Conservation (phyloP, 2,329 filamentous ascomycete genomes). For the Ascocoryne sarcoides region DNA sequence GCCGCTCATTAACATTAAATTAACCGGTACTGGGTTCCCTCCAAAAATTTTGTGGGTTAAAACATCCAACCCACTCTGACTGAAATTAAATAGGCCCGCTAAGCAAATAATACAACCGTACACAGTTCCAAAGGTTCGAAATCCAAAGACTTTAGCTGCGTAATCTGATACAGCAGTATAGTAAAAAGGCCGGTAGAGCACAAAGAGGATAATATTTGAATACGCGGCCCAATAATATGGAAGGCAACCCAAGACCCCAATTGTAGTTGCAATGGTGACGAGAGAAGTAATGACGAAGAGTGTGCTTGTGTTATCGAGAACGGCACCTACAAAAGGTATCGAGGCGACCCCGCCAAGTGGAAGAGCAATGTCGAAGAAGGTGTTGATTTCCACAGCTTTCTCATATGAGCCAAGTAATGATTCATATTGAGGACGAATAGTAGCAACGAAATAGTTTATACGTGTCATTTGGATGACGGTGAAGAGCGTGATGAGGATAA, state of each 20-base stretch:
- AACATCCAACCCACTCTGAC: constrained; percentile 70
- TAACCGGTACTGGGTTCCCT: constrained; percentile 69
- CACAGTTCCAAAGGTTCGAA: constrained; percentile 86
- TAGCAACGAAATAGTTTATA: constrained; percentile 91
- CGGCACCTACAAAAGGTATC: constrained; percentile 74
- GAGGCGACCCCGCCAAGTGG: constrained; percentile 76
- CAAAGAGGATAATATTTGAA: constrained; percentile 67
- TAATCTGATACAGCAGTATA: constrained; percentile 90
- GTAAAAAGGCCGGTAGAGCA: constrained; percentile 79
- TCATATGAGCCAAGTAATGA: constrained; percentile 57
- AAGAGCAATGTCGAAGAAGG: constrained; percentile 78
- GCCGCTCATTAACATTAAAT: constrained; percentile 53
- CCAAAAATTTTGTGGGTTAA: constrained; percentile 65
- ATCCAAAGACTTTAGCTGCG: constrained; percentile 84
- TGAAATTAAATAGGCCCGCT: constrained; percentile 76
- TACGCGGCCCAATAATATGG: constrained; percentile 66
- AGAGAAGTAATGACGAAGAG: constrained; percentile 61
- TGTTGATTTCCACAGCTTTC: constrained; percentile 62
- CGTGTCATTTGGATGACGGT: constrained; percentile 66
- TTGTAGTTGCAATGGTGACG: constrained; percentile 61
- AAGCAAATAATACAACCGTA: constrained; percentile 86
- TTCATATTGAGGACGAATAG: constrained; percentile 72
- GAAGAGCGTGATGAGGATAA: constrained; percentile 73
- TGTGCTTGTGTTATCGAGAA: constrained; percentile 72
- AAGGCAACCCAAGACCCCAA: constrained; percentile 69